Conservation (phyloP, 2,329 filamentous ascomycete genomes). For the Zymoseptoria crescenta region DNA sequence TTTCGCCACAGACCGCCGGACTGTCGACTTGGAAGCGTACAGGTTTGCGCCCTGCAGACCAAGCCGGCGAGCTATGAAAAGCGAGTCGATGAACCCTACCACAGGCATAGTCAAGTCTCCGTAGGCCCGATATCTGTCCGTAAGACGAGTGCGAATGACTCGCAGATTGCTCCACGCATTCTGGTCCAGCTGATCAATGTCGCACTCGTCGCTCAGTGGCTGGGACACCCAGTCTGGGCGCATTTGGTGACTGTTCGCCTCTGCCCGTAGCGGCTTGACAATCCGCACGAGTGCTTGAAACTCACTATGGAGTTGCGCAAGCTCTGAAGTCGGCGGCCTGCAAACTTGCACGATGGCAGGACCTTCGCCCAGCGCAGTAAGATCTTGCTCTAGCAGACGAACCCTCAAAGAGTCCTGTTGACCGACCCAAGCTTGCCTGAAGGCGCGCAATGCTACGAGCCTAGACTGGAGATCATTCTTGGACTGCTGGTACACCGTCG, state of each 20-base stretch:
- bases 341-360: constrained; percentile 62
- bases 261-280: constrained; percentile 8
- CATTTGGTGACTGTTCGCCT: neutral
- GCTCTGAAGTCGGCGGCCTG: constrained; percentile 59
- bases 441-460: constrained; percentile 53
- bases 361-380: constrained; percentile 56
- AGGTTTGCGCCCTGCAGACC: neutral
- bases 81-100: constrained; percentile 68
- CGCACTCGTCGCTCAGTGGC: neutral
- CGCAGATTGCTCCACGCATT: constrained; percentile 28
- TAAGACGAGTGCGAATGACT: constrained; percentile 63
- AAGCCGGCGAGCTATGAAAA: constrained; percentile 37
- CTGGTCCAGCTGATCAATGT: constrained; percentile 4
- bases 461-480: constrained; percentile 48
- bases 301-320: constrained; percentile 69
- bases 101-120: constrained; percentile 76
- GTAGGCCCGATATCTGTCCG: constrained; percentile 65
- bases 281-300: constrained; percentile 42
- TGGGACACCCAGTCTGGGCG: neutral
- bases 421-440: constrained; percentile 61
- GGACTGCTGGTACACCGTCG: constrained; percentile 50
- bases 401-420: constrained; percentile 61
- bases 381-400: constrained; percentile 53
- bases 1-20: neutral
- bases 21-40: neutral